phyloP scores from a whole-genome alignment of 805 yeast genomes.

The Peterozyma toletana region DNA sequence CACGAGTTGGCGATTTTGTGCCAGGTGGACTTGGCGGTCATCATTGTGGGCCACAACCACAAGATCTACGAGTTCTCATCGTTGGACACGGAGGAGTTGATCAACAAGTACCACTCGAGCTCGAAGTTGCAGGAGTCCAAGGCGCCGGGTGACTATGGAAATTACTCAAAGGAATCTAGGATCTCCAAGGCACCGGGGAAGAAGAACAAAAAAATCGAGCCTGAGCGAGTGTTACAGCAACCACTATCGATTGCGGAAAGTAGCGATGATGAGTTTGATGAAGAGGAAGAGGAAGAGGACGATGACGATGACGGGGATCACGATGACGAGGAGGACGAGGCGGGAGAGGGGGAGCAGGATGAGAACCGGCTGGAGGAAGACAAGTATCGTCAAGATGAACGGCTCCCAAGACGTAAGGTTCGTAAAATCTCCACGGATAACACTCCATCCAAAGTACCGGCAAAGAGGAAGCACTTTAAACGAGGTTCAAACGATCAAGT shows the following conservation, averaged over 20 bases:
- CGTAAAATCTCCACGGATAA: neutral
- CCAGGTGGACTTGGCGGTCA: constrained; percentile 87
- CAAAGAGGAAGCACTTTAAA: neutral
- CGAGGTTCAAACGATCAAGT: neutral
- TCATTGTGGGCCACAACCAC: constrained; percentile 77
- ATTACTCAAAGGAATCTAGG: constrained; percentile 34
- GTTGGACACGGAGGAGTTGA: constrained; percentile 48
- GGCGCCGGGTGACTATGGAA: constrained; percentile 62
- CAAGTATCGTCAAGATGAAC: constrained; percentile 1
- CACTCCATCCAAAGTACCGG: neutral
- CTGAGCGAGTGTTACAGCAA: no score
- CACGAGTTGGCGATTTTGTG: constrained; percentile 84
- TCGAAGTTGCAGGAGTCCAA: constrained; percentile 45
- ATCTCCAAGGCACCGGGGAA: constrained; percentile 7
- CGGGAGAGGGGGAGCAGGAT: constrained; percentile 4
- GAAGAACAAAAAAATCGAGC: neutral
- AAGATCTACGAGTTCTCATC: constrained; percentile 82
- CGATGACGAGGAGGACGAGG: constrained; percentile 10
- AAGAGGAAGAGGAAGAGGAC: constrained; percentile 9
- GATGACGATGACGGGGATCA: constrained; percentile 9
- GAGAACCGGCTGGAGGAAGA: neutral
- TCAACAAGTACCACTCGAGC: constrained; percentile 27
- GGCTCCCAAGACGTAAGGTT: neutral
- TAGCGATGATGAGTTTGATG: constrained; percentile 1
- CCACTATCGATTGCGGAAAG: neutral